These are phyloP conservation scores for Penicillium cataractarum DNA, from an alignment of 495 filamentous ascomycete genomes.

Conservation along the genomic window DNA sequence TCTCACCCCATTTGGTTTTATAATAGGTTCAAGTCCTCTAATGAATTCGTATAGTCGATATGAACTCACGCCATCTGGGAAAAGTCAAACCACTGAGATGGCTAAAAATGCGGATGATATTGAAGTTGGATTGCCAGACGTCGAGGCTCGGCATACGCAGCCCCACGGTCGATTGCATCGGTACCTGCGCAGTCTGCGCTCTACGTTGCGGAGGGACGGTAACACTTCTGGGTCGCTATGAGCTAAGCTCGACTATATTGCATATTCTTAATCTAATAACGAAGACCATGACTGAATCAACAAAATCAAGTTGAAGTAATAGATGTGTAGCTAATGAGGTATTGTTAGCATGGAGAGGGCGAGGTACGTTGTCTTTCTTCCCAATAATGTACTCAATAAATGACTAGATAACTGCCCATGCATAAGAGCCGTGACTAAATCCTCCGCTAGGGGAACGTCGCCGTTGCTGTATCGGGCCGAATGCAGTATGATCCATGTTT, in stretches of 20 bases:
- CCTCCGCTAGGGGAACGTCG: background rate
- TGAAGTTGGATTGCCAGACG: background rate
- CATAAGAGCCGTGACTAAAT: background rate
- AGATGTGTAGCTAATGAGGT: background rate
- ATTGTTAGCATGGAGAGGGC: background rate
- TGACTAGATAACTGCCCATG: background rate
- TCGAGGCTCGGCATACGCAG: background rate
- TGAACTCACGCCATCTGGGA: background rate
- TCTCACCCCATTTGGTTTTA: background rate
- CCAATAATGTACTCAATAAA: background rate
- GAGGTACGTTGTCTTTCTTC: too few species aligned
- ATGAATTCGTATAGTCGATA: background rate
- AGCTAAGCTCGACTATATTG: background rate
- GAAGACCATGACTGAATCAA: background rate
- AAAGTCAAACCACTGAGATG: background rate
- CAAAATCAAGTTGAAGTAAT: background rate
- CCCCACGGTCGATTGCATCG: background rate
- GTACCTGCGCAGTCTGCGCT: background rate
- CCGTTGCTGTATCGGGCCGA: slow-evolving; percentile 8
- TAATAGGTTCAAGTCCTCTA: background rate
- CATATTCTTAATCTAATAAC: background rate
- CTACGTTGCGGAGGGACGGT: background rate
- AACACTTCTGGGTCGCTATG: background rate
- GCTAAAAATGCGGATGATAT: background rate
- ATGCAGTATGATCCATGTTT: slow-evolving; percentile 4